Evolutionary conservation across 2,329 filamentous ascomycete genomes (phyloP).

Genomic region (Penicillium sp.): DNA sequence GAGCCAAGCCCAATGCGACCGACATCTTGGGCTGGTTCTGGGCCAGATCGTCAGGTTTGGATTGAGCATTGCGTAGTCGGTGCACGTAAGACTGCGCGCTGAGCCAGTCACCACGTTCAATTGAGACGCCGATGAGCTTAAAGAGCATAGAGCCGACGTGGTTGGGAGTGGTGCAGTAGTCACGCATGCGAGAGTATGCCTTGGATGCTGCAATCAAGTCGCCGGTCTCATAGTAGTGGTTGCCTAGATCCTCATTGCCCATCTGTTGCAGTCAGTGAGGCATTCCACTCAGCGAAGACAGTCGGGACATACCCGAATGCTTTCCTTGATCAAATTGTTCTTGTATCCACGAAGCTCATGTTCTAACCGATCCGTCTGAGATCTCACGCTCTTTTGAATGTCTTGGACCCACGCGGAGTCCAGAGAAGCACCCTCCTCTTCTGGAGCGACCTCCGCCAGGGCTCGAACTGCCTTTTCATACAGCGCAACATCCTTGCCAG

Average conservation of each 20-base stretch:
- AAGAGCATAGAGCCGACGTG: slow-evolving; percentile 82
- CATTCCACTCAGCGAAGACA: neutral
- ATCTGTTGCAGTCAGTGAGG: slow-evolving; percentile 58
- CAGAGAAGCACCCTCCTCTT: slow-evolving; percentile 64
- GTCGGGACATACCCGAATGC: slow-evolving; percentile 68
- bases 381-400: slow-evolving; percentile 64
- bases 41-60: slow-evolving; percentile 58
- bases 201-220: slow-evolving; percentile 72
- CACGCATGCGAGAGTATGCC: slow-evolving; percentile 81
- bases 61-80: slow-evolving; percentile 53
- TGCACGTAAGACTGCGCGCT: slow-evolving; percentile 63
- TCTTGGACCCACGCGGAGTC: slow-evolving; percentile 76
- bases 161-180: slow-evolving; percentile 78
- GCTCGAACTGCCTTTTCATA: slow-evolving; percentile 70
- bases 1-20: slow-evolving; percentile 60
- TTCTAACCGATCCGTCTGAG: slow-evolving; percentile 74
- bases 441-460: slow-evolving; percentile 63
- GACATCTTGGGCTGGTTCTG: slow-evolving; percentile 66
- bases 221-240: slow-evolving; percentile 76
- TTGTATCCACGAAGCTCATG: slow-evolving; percentile 87
- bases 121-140: slow-evolving; percentile 71
- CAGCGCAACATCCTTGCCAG: slow-evolving; percentile 67
- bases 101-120: slow-evolving; percentile 77
- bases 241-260: slow-evolving; percentile 88
- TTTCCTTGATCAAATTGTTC: slow-evolving; percentile 96